Base-by-base conservation (phyloP, 352 stramenopile genomes). In the Pythium insidiosum region DNA sequence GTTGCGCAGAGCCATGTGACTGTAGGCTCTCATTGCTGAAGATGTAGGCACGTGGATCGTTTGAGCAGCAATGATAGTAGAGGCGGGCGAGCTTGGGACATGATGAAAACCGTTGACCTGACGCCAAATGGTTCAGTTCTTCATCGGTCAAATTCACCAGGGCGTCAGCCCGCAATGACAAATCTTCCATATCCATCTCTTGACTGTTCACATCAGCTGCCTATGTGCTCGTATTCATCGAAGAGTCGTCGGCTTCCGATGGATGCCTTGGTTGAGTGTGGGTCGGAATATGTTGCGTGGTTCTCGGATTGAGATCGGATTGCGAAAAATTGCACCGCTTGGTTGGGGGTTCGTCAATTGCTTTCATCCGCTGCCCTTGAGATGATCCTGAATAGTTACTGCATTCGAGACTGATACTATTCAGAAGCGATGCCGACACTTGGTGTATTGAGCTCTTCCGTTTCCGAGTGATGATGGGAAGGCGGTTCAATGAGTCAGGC, bases 1-100 rank as follows among this genome's bases (percentile, higher is more conserved):
- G 15, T 33, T 33, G 28, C 15, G 28, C 28, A 33, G 28, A 33
- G 28, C 28, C 28, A 33, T 9, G 15, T 33, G 15, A 9, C 28
- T 34, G 22, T 16, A 45, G 38, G 5, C 16, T 30, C 25, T 45
- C 38, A 15, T 45, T n/a, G 24, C 33, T 45, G 38, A 45, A 34
- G 9, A 33, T 15, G 28, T 33, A 33, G 9, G 28, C 28, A 15
- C 15, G 9, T 33, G 28, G 28, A 33, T 33, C 15, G 15, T 33
- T 33, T 33, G 28, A 9, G 28, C 28, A 33, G 15, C 28, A 33
- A 15, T 33, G 28, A 15, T 13, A 33, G 28, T 13, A 33, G 15
- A 33, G 28, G 9, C 9, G 28, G 9, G 28, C 28, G 9, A 33
- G 15, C 15, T 15, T 9, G 9, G 28, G 28, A 33, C 28, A 33